A percentile compares a stretch with the other conserved stretches of the same genome.
phyloP scores from a whole-genome alignment of 371 early-diverging fungal genomes.

The Circinella umbellata region DNA sequence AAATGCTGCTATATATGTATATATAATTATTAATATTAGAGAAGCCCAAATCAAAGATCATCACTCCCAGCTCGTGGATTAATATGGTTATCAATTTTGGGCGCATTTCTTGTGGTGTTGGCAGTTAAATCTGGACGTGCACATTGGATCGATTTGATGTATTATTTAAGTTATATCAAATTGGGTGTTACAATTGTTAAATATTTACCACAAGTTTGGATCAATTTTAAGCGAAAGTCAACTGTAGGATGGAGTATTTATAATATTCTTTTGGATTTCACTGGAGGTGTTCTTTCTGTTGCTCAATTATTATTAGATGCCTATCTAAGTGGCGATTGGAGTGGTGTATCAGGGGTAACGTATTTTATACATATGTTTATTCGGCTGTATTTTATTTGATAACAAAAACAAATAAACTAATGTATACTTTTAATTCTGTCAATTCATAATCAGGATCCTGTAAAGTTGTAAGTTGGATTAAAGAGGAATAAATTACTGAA shows the following conservation, averaged over 20 bases:
- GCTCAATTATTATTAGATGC: constrained; percentile 85
- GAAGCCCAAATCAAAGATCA: constrained; percentile 45
- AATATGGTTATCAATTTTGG: constrained; percentile 41
- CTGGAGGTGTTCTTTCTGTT: constrained; percentile 85
- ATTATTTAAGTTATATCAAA: constrained; percentile 83
- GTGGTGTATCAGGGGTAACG: constrained; percentile 68
- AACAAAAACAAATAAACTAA: neutral
- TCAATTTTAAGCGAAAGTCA: constrained; percentile 79
- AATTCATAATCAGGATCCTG: constrained; percentile 39
- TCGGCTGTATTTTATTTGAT: neutral
- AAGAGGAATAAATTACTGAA: neutral
- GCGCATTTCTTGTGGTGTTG: constrained; percentile 39
- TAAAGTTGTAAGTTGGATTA: constrained; percentile 53
- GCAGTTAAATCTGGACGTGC: constrained; percentile 31
- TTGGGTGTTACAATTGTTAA: constrained; percentile 80
- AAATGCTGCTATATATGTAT: constrained; percentile 3
- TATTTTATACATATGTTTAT: neutral
- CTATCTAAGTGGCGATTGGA: constrained; percentile 66
- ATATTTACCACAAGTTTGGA: constrained; percentile 87
- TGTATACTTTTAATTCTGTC: neutral
- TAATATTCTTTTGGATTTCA: constrained; percentile 90
- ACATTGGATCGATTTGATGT: constrained; percentile 70
- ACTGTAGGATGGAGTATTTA: constrained; percentile 94
- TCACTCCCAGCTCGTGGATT: constrained; percentile 45
- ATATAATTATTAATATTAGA: constrained; percentile 28